Evolutionary conservation across 495 filamentous ascomycete genomes (phyloP).

Genomic region (Symbiotaphrina buchneri): DNA sequence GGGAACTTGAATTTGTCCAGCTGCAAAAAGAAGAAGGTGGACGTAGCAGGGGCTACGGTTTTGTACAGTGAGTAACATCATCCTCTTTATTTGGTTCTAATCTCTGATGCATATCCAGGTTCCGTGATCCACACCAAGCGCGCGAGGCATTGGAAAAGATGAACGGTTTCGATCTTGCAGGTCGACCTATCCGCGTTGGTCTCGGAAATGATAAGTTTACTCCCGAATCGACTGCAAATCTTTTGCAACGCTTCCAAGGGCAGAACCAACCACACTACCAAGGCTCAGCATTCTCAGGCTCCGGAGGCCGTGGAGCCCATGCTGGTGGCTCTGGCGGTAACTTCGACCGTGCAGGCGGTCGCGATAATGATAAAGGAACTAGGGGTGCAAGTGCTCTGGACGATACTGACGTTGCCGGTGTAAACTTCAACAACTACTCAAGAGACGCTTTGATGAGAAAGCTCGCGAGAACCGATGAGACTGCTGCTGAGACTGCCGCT

Average conservation of each 20-base stretch:
- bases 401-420: constrained; percentile 92
- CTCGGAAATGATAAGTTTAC: constrained; percentile 99
- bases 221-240: constrained; percentile 80
- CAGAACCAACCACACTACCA: constrained; percentile 64
- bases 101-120: constrained; percentile 27
- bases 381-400: constrained; percentile 89
- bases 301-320: constrained; percentile 71
- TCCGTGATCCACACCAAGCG: constrained; percentile 76
- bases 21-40: constrained; percentile 87
- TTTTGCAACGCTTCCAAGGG: constrained; percentile 71
- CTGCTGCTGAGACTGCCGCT: constrained; percentile 32
- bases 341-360: constrained; percentile 83
- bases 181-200: constrained; percentile 92
- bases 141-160: constrained; percentile 92
- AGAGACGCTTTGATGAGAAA: constrained; percentile 95
- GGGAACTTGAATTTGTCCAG: constrained; percentile 92
- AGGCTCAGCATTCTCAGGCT: constrained; percentile 85
- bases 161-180: constrained; percentile 98
- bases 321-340: constrained; percentile 50
- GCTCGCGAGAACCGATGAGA: constrained; percentile 87
- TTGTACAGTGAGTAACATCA: constrained; percentile 73
- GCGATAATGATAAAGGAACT: constrained; percentile 72
- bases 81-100: constrained; percentile 13
- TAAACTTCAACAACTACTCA: constrained; percentile 98
- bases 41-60: constrained; percentile 87